Evolutionary conservation across 1,284 basidiomycete genomes (phyloP), one percentile per base, ranked within the genome.

Genomic region (Golubevia sp.): DNA sequence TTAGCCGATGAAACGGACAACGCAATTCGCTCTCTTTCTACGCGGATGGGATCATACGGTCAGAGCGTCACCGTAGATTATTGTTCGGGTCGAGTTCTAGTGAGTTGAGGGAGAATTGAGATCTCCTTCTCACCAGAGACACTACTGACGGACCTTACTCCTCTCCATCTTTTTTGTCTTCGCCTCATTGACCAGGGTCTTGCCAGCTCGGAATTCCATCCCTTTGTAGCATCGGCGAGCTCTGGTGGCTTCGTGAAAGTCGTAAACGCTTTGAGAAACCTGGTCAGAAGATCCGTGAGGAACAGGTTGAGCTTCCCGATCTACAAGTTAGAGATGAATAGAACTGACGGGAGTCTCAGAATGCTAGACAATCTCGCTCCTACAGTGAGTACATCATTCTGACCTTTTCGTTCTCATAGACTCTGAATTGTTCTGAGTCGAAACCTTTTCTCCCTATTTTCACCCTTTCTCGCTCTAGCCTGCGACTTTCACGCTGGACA

Each of bases 161-260:
- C 50, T 52, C 25, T 23, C 50, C 21, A 6, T 52, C 50, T 4
- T 23, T 52, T 52, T 26, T 52, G 13, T 53, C n/a, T n/a, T 53
- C 51, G 13, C 18, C 51, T 25, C 27, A n/a, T n/a, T n/a, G n/a
- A n/a, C n/a, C n/a, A 44, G 15, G 49, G n/a, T 34, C 50, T 60
- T 11, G 23, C 25, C 27, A 34, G n/a, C 24, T 55, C 51, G 3
- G 18, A 27, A 24, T 60, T 24, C 24, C 58, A 60, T 34, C 58
- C 58, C 11, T 26, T 60, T 24, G 20, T 52, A 38, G 58, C 58
- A 11, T 18, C 15, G 13, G 58, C 49, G 15, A 34, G 20, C 18
- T 48, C 58, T 18, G 58, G 53, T 55, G 58, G 58, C 5, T 25
- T 15, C n/a, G 58, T 60, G 21, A 60, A 51, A 55, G 25, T 60